Conservation (phyloP, 768 basidiomycete species). For the Tylopilus sp. region DNA sequence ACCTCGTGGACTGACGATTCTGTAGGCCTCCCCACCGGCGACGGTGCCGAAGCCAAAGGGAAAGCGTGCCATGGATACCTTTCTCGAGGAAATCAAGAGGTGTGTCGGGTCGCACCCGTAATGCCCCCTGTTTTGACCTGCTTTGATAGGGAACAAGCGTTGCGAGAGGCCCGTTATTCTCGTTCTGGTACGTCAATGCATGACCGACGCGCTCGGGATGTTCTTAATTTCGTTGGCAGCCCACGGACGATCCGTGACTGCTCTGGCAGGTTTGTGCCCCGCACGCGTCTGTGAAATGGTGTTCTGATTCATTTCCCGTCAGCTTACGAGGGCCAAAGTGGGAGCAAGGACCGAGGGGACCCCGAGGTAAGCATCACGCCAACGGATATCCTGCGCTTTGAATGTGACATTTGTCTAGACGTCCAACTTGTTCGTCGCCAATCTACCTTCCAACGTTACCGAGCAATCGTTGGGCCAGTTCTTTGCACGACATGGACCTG, state of each 20-base stretch:
- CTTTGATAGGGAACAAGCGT: slow-evolving; percentile 79
- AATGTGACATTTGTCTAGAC: slow-evolving; percentile 48
- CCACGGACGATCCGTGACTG: slow-evolving; percentile 78
- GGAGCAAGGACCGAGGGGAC: slow-evolving; percentile 86
- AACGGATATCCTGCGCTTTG: background rate
- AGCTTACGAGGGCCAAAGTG: slow-evolving; percentile 90
- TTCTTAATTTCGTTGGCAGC: slow-evolving; percentile 30
- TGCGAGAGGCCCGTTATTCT: slow-evolving; percentile 81
- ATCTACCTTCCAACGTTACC: slow-evolving; percentile 82
- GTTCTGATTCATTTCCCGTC: slow-evolving; percentile 4
- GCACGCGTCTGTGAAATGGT: background rate
- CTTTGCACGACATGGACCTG: slow-evolving; percentile 90
- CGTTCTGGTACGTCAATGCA: slow-evolving; percentile 49
- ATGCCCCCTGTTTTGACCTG: background rate
- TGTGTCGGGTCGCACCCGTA: slow-evolving; percentile 26
- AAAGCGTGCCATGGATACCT: slow-evolving; percentile 93
- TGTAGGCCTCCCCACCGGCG: slow-evolving; percentile 56
- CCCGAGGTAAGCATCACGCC: slow-evolving; percentile 55
- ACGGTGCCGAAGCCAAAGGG: slow-evolving; percentile 75
- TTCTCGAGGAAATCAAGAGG: slow-evolving; percentile 96
- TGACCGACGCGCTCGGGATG: background rate
- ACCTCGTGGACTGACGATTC: slow-evolving; percentile 4
- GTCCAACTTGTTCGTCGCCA: slow-evolving; percentile 94
- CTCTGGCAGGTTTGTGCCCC: slow-evolving; percentile 72
- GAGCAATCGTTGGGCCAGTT: slow-evolving; percentile 85